These are phyloP conservation scores for Lactarius sp. DNA, from an alignment of 768 basidiomycete species.

Conservation along the genomic window DNA sequence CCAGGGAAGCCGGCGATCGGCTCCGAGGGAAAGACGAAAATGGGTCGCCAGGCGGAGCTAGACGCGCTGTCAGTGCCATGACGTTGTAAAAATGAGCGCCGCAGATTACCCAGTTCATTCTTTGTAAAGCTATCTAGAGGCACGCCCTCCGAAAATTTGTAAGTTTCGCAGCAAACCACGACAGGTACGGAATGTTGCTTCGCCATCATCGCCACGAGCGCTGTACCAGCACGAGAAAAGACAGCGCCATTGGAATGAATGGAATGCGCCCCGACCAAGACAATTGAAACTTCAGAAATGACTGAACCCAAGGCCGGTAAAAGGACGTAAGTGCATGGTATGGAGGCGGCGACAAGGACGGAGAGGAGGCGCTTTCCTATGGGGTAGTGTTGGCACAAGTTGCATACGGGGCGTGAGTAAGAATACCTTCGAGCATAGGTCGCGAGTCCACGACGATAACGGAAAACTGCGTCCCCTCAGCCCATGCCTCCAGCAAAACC, in stretches of 20 bases:
- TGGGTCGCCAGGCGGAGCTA: conserved; percentile 33
- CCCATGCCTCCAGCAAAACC: conserved; percentile 72
- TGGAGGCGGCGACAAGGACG: conserved; percentile 58
- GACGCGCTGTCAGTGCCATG: conserved; percentile 1
- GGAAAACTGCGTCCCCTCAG: conserved; percentile 71
- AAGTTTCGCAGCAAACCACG: conserved; percentile 96
- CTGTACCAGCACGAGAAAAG: conserved; percentile 91
- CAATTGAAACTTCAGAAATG: conserved; percentile 75
- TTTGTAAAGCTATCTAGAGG: conserved; percentile 92
- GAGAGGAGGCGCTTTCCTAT: conserved; percentile 75
- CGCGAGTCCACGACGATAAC: conserved; percentile 94
- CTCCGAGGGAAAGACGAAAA: conserved; percentile 34
- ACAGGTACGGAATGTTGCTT: conserved; percentile 87
- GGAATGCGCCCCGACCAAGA: conserved; percentile 91
- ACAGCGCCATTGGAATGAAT: conserved; percentile 93
- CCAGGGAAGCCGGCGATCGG: conserved; percentile 32
- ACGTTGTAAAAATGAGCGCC: background rate
- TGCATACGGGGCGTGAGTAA: conserved; percentile 7
- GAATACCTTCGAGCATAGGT: conserved; percentile 82
- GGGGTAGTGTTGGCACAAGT: background rate
- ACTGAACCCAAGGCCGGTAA: conserved; percentile 78
- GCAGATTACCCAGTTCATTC: conserved; percentile 81
- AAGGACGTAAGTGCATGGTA: conserved; percentile 90
- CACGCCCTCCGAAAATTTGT: conserved; percentile 93
- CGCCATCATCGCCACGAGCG: conserved; percentile 94